phyloP scores from a whole-genome alignment of 169 alveolate genomes.

The Ichthyophthirius multifiliis region DNA sequence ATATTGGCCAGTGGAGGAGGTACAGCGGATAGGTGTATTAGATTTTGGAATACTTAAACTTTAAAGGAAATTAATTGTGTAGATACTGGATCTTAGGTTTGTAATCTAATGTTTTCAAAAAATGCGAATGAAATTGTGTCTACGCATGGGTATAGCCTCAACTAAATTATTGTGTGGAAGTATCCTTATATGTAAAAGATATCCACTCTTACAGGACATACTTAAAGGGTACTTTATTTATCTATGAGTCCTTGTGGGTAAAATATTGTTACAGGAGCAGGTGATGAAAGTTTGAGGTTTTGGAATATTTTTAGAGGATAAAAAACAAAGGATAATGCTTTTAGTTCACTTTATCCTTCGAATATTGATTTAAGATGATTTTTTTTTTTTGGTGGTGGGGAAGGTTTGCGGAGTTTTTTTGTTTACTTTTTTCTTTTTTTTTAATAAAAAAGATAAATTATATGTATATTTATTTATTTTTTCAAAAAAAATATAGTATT shows the following conservation, averaged over 20 bases:
- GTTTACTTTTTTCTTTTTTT: no score
- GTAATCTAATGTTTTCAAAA: conserved; percentile 93
- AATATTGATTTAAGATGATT: conserved; percentile 34
- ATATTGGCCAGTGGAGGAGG: conserved; percentile 97
- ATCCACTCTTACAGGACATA: conserved; percentile 90
- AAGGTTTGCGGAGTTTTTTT: no score
- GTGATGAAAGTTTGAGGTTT: conserved; percentile 93
- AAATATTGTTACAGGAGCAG: conserved; percentile 94
- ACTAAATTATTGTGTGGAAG: conserved; percentile 94
- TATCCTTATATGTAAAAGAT: conserved; percentile 90
- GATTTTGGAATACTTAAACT: conserved; percentile 93
- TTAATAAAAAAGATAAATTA: no score
- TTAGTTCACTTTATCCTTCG: conserved; percentile 17
- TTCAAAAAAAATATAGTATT: no score
- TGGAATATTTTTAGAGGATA: conserved; percentile 91
- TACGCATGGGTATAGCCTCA: conserved; percentile 95
- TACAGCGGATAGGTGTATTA: conserved; percentile 95
- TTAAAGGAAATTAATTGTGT: conserved; percentile 80
- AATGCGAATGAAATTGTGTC: conserved; percentile 91
- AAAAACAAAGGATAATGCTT: conserved; percentile 33
- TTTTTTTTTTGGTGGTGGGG: no score
- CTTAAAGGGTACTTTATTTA: conserved; percentile 92
- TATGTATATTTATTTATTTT: no score
- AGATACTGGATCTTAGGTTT: conserved; percentile 94
- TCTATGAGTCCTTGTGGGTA: conserved; percentile 94